Percentiles rank a stretch among this genome's conserved stretches.
Conservation (phyloP, 2,329 filamentous ascomycete species). For the Fusarium nurragi region DNA sequence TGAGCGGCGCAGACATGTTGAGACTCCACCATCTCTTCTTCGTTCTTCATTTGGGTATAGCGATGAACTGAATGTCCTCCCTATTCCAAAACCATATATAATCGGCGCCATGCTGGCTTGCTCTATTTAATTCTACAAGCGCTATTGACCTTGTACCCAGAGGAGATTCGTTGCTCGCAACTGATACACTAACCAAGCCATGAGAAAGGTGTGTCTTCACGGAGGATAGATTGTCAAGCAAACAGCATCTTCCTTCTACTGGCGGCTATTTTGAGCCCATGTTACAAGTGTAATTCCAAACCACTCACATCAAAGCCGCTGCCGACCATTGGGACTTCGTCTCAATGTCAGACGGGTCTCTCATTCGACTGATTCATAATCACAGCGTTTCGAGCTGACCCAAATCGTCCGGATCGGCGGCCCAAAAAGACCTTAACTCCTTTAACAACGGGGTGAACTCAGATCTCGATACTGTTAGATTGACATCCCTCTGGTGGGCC, state of each 20-base stretch:
- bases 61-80: conserved; percentile 27
- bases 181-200: background rate
- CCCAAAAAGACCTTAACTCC: conserved; percentile 13
- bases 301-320: background rate
- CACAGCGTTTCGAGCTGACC: conserved; percentile 10
- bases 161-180: background rate
- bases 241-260: background rate
- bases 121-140: background rate
- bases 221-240: conserved; percentile 20
- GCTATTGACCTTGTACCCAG: background rate
- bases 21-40: conserved; percentile 15
- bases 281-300: background rate
- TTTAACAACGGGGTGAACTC: background rate
- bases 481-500: conserved; percentile 7
- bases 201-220: background rate
- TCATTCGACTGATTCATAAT: conserved; percentile 25
- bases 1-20: conserved; percentile 32
- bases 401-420: conserved; percentile 9
- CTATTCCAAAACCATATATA: conserved; percentile 24
- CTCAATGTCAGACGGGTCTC: conserved; percentile 7
- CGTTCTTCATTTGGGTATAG: conserved; percentile 12
- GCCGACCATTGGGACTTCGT: background rate
- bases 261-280: conserved; percentile 6
- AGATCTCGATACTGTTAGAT: conserved; percentile 30
- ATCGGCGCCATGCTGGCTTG: conserved; percentile 20